These are phyloP conservation scores for Irpex lacteus DNA, from an alignment of 1,284 basidiomycete genomes.

Conservation along the genomic window DNA sequence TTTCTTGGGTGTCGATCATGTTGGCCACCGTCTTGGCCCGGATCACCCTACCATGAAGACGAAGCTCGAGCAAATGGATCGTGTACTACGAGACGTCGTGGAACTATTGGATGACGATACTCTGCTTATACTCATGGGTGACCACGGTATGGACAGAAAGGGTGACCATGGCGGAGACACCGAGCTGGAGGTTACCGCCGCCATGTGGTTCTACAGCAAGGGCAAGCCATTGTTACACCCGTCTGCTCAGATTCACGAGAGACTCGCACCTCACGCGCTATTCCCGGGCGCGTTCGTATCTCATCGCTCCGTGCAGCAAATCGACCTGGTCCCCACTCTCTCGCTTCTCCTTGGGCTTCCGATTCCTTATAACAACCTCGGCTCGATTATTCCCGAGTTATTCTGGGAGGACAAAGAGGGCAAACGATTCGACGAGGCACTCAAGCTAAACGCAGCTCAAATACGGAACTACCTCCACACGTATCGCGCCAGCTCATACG, in stretches of 20 bases:
- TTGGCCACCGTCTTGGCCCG: slow-evolving; percentile 92
- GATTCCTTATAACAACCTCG: slow-evolving; percentile 95
- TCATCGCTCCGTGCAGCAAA: slow-evolving; percentile 83
- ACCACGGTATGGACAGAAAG: slow-evolving; percentile 95
- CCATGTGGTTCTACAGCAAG: slow-evolving; percentile 91
- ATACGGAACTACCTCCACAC: slow-evolving; percentile 75
- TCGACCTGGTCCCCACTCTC: slow-evolving; percentile 90
- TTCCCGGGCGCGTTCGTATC: slow-evolving; percentile 61
- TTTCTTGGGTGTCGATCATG: slow-evolving; percentile 97
- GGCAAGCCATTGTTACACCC: slow-evolving; percentile 40
- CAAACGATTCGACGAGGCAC: slow-evolving; percentile 45
- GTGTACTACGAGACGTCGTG: slow-evolving; percentile 74
- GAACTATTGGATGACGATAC: slow-evolving; percentile 75
- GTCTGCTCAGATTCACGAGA: slow-evolving; percentile 37
- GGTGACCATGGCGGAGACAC: slow-evolving; percentile 98
- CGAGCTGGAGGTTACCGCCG: slow-evolving; percentile 82
- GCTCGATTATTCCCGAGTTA: slow-evolving; percentile 87
- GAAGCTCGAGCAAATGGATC: slow-evolving; percentile 88
- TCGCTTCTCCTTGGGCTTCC: slow-evolving; percentile 91
- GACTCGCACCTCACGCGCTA: slow-evolving; percentile 48
- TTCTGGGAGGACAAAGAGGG: slow-evolving; percentile 47
- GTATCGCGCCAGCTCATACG: slow-evolving; percentile 70
- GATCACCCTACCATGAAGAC: slow-evolving; percentile 83
- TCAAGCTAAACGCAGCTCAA: slow-evolving; percentile 76
- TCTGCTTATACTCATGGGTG: slow-evolving; percentile 88